Percentiles rank a stretch among this genome's conserved stretches.
These are phyloP conservation scores for Rhazya stricta DNA, from an alignment of 257 asterid species.

Conservation along the genomic window DNA sequence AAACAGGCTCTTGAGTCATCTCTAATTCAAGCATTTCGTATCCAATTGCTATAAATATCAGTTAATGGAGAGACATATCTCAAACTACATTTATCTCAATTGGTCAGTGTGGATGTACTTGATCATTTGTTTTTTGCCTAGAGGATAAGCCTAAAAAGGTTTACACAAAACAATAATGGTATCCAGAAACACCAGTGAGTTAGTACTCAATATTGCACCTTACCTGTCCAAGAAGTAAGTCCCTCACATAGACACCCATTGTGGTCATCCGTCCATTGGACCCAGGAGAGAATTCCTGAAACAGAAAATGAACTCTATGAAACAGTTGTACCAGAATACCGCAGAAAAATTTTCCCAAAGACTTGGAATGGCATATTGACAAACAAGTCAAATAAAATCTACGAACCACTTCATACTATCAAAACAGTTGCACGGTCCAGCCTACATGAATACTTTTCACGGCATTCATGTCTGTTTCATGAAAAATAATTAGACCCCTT, in stretches of 20 bases:
- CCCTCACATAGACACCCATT: constrained; percentile 90
- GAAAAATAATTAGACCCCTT: neutral
- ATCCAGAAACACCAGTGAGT: constrained; percentile 1
- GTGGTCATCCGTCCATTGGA: constrained; percentile 83
- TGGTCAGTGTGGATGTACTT: neutral
- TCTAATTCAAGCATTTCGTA: neutral
- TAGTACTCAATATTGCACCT: constrained; percentile 26
- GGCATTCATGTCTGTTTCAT: neutral
- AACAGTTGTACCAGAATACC: constrained; percentile 7
- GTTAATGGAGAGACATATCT: neutral
- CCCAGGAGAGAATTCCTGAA: constrained; percentile 94
- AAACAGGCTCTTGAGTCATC: neutral
- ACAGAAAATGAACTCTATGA: constrained; percentile 17
- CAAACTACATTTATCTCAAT: too few relatives aligned
- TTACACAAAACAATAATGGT: neutral
- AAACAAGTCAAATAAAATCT: neutral
- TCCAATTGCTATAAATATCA: neutral
- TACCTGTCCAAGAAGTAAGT: constrained; percentile 97
- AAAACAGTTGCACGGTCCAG: neutral
- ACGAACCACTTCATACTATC: constrained; percentile 1
- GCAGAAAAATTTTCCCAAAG: neutral
- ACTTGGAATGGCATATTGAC: neutral
- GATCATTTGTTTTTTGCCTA: neutral
- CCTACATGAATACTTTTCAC: constrained; percentile 1
- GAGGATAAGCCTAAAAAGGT: neutral